phyloP scores from a whole-genome alignment of 805 yeast species.

The Ogataea kodamae region DNA sequence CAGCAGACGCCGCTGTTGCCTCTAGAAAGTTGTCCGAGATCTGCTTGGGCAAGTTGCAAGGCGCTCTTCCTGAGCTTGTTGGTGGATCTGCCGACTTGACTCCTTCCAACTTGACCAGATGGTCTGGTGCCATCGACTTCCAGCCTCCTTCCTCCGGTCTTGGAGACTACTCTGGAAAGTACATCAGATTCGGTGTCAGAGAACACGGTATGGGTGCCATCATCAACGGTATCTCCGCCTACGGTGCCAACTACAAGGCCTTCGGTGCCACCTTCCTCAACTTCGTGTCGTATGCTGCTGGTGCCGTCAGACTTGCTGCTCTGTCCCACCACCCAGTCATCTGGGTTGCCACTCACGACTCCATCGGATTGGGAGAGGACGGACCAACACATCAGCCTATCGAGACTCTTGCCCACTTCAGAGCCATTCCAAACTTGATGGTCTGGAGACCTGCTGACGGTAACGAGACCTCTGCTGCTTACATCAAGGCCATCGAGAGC shows the following conservation, averaged over 20 bases:
- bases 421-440: slow-evolving; percentile 77
- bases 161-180: slow-evolving; percentile 89
- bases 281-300: slow-evolving; percentile 80
- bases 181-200: slow-evolving; percentile 96
- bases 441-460: slow-evolving; percentile 96
- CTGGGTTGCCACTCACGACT: slow-evolving; percentile 89
- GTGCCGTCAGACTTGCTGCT: slow-evolving; percentile 84
- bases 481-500: slow-evolving; percentile 59
- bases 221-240: slow-evolving; percentile 95
- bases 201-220: slow-evolving; percentile 99
- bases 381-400: slow-evolving; percentile 95
- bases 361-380: slow-evolving; percentile 89
- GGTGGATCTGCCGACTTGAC: slow-evolving; percentile 99
- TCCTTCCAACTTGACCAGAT: slow-evolving; percentile 92
- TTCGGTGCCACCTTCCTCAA: slow-evolving; percentile 98
- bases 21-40: slow-evolving; percentile 91
- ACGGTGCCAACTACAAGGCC: slow-evolving; percentile 78
- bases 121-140: slow-evolving; percentile 82
- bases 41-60: slow-evolving; percentile 60
- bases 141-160: slow-evolving; percentile 78
- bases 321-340: slow-evolving; percentile 77
- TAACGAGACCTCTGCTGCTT: slow-evolving; percentile 84
- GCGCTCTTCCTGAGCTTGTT: slow-evolving; percentile 76
- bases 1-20: slow-evolving; percentile 80
- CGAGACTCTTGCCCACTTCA: slow-evolving; percentile 81